Percentiles rank a stretch among this genome's conserved stretches.
phyloP scores from a whole-genome alignment of 129 eudicot genomes.

The Artemisia argyi region DNA sequence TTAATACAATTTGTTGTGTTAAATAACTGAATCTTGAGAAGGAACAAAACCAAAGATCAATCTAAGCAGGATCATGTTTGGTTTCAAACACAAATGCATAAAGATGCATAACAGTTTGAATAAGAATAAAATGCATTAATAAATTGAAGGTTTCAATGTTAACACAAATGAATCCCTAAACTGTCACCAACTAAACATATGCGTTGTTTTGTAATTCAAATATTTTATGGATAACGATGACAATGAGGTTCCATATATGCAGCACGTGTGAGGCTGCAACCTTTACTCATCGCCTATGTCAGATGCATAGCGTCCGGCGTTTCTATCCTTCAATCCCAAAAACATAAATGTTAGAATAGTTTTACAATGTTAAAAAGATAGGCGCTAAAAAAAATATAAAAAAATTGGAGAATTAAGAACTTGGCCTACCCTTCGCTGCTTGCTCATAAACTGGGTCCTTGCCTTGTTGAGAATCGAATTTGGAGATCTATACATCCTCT shows the following conservation, averaged over 20 bases:
- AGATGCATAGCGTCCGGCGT: constrained; percentile 23
- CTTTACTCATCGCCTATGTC: constrained; percentile 21
- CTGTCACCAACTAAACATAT: not conserved
- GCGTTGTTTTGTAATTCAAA: not conserved
- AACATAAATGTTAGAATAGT: not conserved
- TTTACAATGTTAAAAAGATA: not conserved
- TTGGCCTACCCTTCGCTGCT: constrained; percentile 35
- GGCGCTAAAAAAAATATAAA: too few relatives aligned
- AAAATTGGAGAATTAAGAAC: not conserved
- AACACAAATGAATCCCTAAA: constrained; percentile 28
- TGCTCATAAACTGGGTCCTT: constrained; percentile 52
- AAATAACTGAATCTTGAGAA: too few relatives aligned
- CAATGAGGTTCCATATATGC: not conserved
- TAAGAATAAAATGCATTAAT: not conserved
- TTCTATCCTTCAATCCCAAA: constrained; percentile 26
- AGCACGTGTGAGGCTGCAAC: not conserved
- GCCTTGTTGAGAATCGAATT: constrained; percentile 46
- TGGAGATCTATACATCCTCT: constrained; percentile 46
- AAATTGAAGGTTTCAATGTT: constrained; percentile 6
- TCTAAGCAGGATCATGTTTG: too few relatives aligned
- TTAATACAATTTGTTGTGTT: too few relatives aligned
- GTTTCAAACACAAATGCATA: fast-evolving
- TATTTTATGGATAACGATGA: too few relatives aligned
- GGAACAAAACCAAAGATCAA: too few relatives aligned
- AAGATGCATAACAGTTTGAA: too few relatives aligned